These are phyloP conservation scores for Theobroma grandiflorum DNA, from an alignment of 441 rosid genomes.

Conservation along the genomic window DNA sequence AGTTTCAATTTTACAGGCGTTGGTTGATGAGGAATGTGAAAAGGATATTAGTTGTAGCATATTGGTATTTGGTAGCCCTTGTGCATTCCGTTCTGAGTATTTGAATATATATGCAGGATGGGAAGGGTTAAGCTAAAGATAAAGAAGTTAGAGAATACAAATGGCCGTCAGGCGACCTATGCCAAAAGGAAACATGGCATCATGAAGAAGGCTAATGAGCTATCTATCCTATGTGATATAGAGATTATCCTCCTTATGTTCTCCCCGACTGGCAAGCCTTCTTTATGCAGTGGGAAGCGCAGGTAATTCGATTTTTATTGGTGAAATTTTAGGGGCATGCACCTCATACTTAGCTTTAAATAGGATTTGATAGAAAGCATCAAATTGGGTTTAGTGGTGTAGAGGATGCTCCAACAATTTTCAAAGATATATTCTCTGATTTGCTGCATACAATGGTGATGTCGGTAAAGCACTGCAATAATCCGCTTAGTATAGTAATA, in stretches of 20 bases:
- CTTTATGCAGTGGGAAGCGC: conserved; percentile 64
- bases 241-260: conserved; percentile 86
- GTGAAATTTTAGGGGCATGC: not conserved
- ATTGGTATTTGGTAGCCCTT: conserved; percentile 16
- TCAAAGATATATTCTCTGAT: conserved; percentile 1
- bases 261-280: conserved; percentile 78
- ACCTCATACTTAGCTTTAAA: not conserved
- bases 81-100: conserved; percentile 17
- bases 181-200: conserved; percentile 82
- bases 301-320: conserved; percentile 45
- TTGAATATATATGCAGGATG: conserved; percentile 58
- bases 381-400: not conserved
- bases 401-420: not conserved
- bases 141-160: conserved; percentile 69
- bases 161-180: conserved; percentile 79
- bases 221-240: conserved; percentile 78
- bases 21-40: not conserved
- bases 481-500: not conserved
- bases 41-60: not conserved
- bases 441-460: not conserved
- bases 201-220: conserved; percentile 80
- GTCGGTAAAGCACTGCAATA: not conserved
- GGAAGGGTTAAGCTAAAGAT: conserved; percentile 92
- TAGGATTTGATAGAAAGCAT: not conserved
- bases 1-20: not conserved